Evolutionary conservation across 192 early-diverging fungal genomes (phyloP), one percentile per base, ranked within the genome.

Genomic region (Entomortierella lignicola): DNA sequence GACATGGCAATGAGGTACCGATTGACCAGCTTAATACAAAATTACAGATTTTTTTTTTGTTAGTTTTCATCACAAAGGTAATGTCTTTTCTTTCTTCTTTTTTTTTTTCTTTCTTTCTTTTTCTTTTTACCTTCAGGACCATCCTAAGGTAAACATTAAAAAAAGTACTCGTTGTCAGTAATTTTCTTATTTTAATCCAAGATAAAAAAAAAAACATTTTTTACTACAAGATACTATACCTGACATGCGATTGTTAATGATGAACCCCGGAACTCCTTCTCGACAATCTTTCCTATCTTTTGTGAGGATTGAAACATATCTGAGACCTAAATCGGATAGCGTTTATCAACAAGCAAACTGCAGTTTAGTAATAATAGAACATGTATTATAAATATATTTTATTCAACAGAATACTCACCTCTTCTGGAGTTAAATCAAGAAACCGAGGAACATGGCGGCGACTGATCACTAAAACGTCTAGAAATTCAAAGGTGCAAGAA

Each of bases 1-100:
- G 30, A 97, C 77, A 64, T 99, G 97, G 10, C 93, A 91, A 81
- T 99, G 97, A 12, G 92, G 88, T 6, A 99, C 95, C 23, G 95
- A 87, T 77, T 95, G 75, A 8, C 75, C 75, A 29, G 75, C 75
- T 79, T 44, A 30, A 56, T 15, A 47, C 20, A 47, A 4, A 37
- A 37, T 10, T 10, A n/a, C n/a, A n/a, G n/a, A n/a, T n/a, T n/a
- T n/a, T n/a, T n/a, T n/a, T n/a, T n/a, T n/a, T n/a, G n/a, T n/a
- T n/a, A n/a, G n/a, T n/a, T 37, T 7, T 37, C 34, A 37, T 10
- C 4, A 3, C 44, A 47, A 15, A 4, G 15, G 4, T 26, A 27
- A 20, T 32, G 11, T 20, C 8, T 32, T 18, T 27, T 44, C 10
- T 6, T 93, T 20, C 8, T 32, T 18, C 13, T 44, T 1, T 6